Evolutionary conservation across 2,329 filamentous ascomycete species (phyloP), one percentile per base, ranked within the genome.

Genomic region (Fusarium subtropicale): DNA sequence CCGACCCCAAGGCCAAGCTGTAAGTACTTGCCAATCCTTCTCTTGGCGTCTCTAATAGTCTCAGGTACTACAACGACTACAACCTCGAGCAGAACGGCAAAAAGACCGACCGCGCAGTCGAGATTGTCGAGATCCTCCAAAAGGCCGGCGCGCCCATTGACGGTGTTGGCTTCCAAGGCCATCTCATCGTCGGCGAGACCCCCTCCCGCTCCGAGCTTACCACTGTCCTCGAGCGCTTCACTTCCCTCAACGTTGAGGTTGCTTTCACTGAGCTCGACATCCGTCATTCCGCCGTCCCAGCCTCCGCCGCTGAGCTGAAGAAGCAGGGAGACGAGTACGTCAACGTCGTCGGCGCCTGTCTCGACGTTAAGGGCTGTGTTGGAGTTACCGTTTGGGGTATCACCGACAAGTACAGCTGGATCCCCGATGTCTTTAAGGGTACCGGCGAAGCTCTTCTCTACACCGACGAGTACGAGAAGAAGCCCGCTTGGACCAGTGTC

Each of bases 221-320:
- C 33, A 78, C 80, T 1, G 81, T 83, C 16, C 84, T 89, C 55
- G 73, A 79, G 48, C 79, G 82, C 42, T 90, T 87, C 79, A 81
- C 82, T 3, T 78, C 79, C 1, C 81, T 86, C 3, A 83, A 82
- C 7, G 77, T 88, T 7, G 87, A 90, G 62, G 85, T 89, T 7
- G 86, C 87, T 7, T 83, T 88, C 74, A 90, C 88, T 2, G 88
- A 90, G 79, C 79, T 90, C 24, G 88, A 90, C 73, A 85, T 90
- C 64, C 81, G 87, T 31, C 83, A 85, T 57, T 73, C 75, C 3
- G 75, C 73, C 7, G 75, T 88, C 15, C 86, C 87, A 0, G 76
- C 83, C 5, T 81, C 78, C 5, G 72, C 75, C 2, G 73, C 79
- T 2, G 79, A 79, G 31, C 75, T 82, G 20, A 74, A 76, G 18